Evolutionary conservation across 139 green algal species (phyloP).

Genomic region (Spirogloea muscicola): DNA sequence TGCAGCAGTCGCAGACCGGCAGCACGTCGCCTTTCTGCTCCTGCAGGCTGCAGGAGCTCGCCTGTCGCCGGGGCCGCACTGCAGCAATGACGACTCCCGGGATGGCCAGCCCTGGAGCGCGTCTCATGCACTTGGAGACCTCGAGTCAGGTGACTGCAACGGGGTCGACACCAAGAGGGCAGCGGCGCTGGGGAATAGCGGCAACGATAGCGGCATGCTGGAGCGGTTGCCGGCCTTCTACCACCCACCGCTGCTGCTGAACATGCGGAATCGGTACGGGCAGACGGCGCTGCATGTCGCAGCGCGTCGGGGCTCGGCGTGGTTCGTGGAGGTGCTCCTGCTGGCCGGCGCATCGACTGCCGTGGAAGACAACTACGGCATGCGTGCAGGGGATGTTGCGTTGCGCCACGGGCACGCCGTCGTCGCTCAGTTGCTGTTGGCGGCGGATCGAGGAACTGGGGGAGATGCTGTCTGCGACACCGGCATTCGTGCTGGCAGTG

Average conservation of each 20-base stretch:
- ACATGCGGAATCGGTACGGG: conserved; percentile 62
- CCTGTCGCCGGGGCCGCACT: no score
- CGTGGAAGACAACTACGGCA: conserved; percentile 1
- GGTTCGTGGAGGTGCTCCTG: conserved; percentile 24
- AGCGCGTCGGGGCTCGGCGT: conserved; percentile 63
- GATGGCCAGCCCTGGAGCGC: no score
- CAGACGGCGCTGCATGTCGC: conserved; percentile 73
- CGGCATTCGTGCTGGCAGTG: no score
- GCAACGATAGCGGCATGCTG: conserved; percentile 42
- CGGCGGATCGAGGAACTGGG: conserved; percentile 2
- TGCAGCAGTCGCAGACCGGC: conserved; percentile 65
- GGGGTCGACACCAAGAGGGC: not conserved
- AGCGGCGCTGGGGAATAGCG: no score
- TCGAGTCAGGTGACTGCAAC: not conserved
- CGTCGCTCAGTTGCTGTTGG: not conserved
- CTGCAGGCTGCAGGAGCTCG: conserved; percentile 61
- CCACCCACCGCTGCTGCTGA: conserved; percentile 33
- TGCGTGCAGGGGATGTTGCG: not conserved
- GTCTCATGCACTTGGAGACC: not conserved
- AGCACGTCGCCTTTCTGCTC: conserved; percentile 52
- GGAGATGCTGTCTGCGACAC: no score
- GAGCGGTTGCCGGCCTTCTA: no score
- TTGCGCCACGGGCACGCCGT: not conserved
- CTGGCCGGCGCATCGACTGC: not conserved
- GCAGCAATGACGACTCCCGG: no score